Conservation (phyloP, 129 eudicot species). For the Oenanthe sinensis region DNA sequence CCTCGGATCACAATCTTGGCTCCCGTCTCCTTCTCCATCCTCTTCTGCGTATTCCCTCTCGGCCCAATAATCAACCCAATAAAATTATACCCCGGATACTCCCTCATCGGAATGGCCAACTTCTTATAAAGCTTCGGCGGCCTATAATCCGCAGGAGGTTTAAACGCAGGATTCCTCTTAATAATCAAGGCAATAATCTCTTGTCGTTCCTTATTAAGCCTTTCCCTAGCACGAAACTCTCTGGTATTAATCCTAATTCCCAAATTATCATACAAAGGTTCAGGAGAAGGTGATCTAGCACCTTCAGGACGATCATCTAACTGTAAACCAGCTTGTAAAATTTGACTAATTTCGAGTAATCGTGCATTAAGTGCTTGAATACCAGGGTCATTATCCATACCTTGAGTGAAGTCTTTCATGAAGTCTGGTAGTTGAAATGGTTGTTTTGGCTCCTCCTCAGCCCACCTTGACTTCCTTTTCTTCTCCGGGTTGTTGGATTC, state of each 20-base stretch:
- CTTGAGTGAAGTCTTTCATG: constrained; percentile 85
- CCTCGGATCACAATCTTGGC: constrained; percentile 90
- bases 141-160: constrained; percentile 91
- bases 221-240: constrained; percentile 82
- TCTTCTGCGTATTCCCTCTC: constrained; percentile 86
- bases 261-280: constrained; percentile 76
- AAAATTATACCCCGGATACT: constrained; percentile 83
- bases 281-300: constrained; percentile 90
- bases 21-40: constrained; percentile 94
- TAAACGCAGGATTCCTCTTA: constrained; percentile 68
- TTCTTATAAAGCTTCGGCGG: constrained; percentile 86
- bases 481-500: constrained; percentile 12
- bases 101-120: constrained; percentile 79
- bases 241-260: constrained; percentile 79
- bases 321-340: constrained; percentile 54
- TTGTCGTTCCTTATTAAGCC: constrained; percentile 68
- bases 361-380: constrained; percentile 73
- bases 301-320: constrained; percentile 84
- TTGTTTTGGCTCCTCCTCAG: constrained; percentile 67
- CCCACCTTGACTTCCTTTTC: constrained; percentile 89
- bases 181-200: constrained; percentile 76
- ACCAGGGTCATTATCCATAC: constrained; percentile 82
- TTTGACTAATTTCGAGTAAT: constrained; percentile 71
- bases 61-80: constrained; percentile 90
- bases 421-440: constrained; percentile 76